A percentile compares a stretch with the other conserved stretches of the same genome.
These are phyloP conservation scores for Mycosarcoma maydis DNA, from an alignment of 1,284 basidiomycete species.

Conservation along the genomic window DNA sequence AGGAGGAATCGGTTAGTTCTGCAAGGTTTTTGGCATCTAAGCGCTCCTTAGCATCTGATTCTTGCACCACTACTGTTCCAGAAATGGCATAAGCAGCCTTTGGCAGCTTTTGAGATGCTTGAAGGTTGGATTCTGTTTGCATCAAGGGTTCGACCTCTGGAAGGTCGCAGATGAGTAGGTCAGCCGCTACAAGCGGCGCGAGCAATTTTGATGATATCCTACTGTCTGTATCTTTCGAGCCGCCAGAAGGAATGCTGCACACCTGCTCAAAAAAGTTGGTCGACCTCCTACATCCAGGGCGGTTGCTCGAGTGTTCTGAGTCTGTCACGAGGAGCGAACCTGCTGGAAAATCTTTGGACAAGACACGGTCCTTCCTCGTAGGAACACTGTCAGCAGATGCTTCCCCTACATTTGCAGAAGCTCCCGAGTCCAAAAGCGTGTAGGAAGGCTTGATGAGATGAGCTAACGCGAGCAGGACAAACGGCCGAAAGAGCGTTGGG, in stretches of 20 bases:
- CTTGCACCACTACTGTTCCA: conserved; percentile 29
- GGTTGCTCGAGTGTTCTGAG: conserved; percentile 6
- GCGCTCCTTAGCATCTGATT: neutral
- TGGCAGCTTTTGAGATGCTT: neutral
- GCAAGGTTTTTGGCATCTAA: conserved; percentile 1
- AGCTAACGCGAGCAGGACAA: conserved; percentile 8
- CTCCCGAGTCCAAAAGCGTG: conserved; percentile 24
- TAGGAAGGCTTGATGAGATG: conserved; percentile 5
- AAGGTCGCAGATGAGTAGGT: conserved; percentile 42
- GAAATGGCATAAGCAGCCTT: conserved; percentile 34
- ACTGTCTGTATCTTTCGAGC: neutral
- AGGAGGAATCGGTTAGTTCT: conserved; percentile 6
- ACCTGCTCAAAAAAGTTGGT: conserved; percentile 46
- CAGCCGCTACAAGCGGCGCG: conserved; percentile 12
- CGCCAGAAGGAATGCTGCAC: conserved; percentile 12
- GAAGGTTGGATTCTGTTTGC: conserved; percentile 1
- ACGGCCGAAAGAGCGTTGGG: conserved; percentile 4
- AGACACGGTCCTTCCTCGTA: neutral
- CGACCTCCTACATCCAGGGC: conserved; percentile 37
- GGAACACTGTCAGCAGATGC: neutral
- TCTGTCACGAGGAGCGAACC: conserved; percentile 11
- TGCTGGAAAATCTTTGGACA: neutral
- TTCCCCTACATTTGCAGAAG: neutral
- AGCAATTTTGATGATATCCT: neutral
- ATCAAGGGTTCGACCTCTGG: conserved; percentile 37